Evolutionary conservation across 1,284 basidiomycete species (phyloP), one percentile per base, ranked within the genome.

Genomic region (Fomitopsis betulina): DNA sequence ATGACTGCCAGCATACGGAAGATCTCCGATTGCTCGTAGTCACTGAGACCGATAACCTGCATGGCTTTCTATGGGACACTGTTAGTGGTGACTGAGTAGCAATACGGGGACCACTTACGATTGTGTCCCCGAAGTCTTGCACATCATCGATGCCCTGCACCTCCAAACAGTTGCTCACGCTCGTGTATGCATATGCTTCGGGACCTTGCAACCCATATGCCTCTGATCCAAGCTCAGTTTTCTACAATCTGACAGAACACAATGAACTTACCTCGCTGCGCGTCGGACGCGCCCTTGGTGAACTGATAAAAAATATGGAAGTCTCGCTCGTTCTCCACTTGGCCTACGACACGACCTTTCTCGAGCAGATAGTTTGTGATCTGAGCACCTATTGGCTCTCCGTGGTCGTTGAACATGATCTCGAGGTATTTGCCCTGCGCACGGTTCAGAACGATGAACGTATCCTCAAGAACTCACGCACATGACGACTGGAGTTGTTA

Each of bases 221-320:
- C 76, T 99, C 96, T 95, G 72, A 35, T 54, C 56, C 23, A 43
- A n/a, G 38, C 59, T 66, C 33, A 68, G 65, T 54, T 39, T 9
- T 5, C 50, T 17, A 19, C 19, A 17, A 15, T 43, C 25, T 4
- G 23, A 21, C 19, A 23, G n/a, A 53, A 27, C 7, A 53, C 27
- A 8, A 32, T 27, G 13, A 5, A 52, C 67, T 78, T 55, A 92
- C 93, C 92, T 73, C 94, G 84, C 74, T 98, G 94, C 56, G 89
- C 89, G 49, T 88, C 80, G 5, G 90, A 87, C 5, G 97, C 97
- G 6, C 89, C 95, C 73, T 98, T 99, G 43, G 97, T 98, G 73
- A 99, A 96, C 72, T 99, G 97, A 75, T 99, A 99, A 79, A 99
- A 99, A 63, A 99, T 97, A 73, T 99, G 97, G 74, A 99, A 99